Evolutionary conservation across 768 basidiomycete species (phyloP), one percentile per base, ranked within the genome.

Genomic region (Piloderma croceum): DNA sequence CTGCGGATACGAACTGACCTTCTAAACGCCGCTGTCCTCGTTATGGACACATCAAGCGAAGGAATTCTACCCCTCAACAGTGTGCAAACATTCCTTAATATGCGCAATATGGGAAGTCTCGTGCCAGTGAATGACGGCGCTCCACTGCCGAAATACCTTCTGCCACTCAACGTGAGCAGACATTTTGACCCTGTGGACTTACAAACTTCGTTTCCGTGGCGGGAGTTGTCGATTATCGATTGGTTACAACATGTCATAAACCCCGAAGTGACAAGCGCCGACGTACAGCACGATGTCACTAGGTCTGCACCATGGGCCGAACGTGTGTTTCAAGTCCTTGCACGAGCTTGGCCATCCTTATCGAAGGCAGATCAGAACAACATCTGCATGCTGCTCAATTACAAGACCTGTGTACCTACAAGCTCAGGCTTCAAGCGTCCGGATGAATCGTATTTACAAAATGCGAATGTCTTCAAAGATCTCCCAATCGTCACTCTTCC

Each of bases 381-480:
- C 7, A 65, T 85, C 23, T 61, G 66, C n/a, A 52, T 56, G 1
- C 57, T 78, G 18, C 60, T 90, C 23, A 62, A 63, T 37, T 54
- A 61, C 3, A 64, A 76, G 17, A 46, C 77, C 2, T 86, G 83
- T 51, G 74, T 91, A 29, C 86, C 87, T 13, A 88, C 83, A 7
- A 77, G 75, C 17, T 64, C 61, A 12, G 94, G 94, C 6, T 73
- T 93, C 65, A 81, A 77, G 45, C 53, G 61, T 27, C 89, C 93
- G 0, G 63, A 64, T 6, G 77, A 90, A 42, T 64, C 85, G 3
- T 97, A 96, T 62, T 93, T 96, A 55, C 65, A 83, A 9, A 90
- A 78, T 45, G 90, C 83, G 31, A 79, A 88, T 52, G 68, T 97
- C 33, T 97, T 99, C 57, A 73, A 77, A n/a, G 93, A 98, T 57